A percentile compares a stretch with the other conserved stretches of the same genome.
These are phyloP conservation scores for Lenwebbia sp. DNA, from an alignment of 345 rosid genomes.

Conservation along the genomic window DNA sequence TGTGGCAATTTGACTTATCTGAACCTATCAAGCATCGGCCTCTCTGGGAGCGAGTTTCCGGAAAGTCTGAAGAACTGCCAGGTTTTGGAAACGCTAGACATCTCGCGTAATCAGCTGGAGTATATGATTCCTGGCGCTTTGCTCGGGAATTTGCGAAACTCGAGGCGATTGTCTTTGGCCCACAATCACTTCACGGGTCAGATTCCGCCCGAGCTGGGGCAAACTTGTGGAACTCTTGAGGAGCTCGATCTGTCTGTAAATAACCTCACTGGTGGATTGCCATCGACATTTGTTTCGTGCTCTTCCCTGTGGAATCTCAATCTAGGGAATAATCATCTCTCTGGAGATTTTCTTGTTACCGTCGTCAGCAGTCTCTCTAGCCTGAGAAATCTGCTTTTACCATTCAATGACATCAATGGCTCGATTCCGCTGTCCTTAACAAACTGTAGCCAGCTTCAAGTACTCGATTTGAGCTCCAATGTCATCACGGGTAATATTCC, in stretches of 20 bases:
- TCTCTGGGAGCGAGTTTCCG: constrained; percentile 49
- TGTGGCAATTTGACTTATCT: constrained; percentile 54
- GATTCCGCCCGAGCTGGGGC: constrained; percentile 60
- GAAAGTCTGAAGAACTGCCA: constrained; percentile 31
- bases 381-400: constrained; percentile 36
- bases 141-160: constrained; percentile 38
- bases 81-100: constrained; percentile 39
- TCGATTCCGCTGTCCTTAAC: constrained; percentile 51
- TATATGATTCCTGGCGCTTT: constrained; percentile 47
- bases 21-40: constrained; percentile 47
- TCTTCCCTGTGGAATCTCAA: constrained; percentile 48
- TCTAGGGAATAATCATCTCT: constrained; percentile 57
- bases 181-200: constrained; percentile 51
- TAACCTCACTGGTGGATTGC: constrained; percentile 53
- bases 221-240: constrained; percentile 39
- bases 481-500: constrained; percentile 56
- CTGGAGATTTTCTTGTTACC: constrained; percentile 54
- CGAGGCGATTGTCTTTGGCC: constrained; percentile 47
- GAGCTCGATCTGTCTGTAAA: constrained; percentile 71
- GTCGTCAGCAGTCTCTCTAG: constrained; percentile 51
- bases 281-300: constrained; percentile 37
- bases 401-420: constrained; percentile 82
- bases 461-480: constrained; percentile 82
- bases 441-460: constrained; percentile 50
- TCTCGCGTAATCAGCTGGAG: constrained; percentile 53